Percentiles rank a stretch among this genome's conserved stretches.
Conservation (phyloP, 345 rosid genomes). For the Eutrema heterophyllum region DNA sequence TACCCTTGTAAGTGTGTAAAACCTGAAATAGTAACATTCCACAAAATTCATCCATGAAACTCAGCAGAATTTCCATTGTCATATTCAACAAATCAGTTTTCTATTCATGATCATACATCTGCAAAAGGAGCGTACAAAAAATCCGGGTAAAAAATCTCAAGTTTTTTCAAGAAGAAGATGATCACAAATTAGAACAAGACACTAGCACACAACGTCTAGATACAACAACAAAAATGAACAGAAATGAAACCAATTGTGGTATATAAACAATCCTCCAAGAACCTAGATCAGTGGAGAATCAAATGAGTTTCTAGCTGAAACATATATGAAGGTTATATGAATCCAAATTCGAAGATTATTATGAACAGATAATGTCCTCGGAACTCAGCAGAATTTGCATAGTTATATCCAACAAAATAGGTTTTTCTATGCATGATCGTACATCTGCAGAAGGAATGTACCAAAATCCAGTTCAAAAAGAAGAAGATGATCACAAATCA, state of each 20-base stretch:
- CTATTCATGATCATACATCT: not conserved
- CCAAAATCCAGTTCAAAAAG: not conserved
- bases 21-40: conserved; percentile 36
- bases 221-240: not conserved
- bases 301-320: not conserved
- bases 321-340: too few species aligned
- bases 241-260: not conserved
- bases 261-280: not conserved
- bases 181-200: not conserved
- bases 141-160: not conserved
- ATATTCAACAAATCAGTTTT: not conserved
- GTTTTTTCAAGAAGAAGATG: not conserved
- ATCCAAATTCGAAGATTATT: not conserved
- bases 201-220: not conserved
- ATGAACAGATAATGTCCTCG: not conserved
- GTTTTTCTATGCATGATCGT: not conserved
- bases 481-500: not conserved
- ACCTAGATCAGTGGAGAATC: not conserved
- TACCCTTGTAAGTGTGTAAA: conserved; percentile 47
- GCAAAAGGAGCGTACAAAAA: not conserved
- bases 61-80: not conserved
- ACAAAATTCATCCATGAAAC: not conserved
- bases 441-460: not conserved
- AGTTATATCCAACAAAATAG: not conserved
- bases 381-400: not conserved